Percentiles rank a stretch among this genome's conserved stretches.
These are phyloP conservation scores for Cubamyces lactineus DNA, from an alignment of 768 basidiomycete genomes.

Conservation along the genomic window DNA sequence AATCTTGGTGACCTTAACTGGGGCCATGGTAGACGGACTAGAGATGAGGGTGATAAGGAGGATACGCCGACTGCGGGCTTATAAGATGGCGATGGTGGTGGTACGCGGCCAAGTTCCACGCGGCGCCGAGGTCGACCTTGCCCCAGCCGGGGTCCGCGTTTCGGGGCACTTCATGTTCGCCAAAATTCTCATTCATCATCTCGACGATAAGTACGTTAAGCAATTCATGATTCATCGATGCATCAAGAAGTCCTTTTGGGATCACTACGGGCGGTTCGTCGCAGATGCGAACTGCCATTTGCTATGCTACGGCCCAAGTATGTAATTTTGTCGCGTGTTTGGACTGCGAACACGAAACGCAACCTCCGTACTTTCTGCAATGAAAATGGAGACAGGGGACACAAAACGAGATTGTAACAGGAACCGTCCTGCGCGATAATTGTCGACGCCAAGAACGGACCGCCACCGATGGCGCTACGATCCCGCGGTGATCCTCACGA, in stretches of 20 bases:
- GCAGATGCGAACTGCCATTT: neutral
- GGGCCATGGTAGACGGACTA: conserved; percentile 45
- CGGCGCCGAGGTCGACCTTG: conserved; percentile 4
- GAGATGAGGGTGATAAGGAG: conserved; percentile 26
- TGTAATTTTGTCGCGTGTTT: conserved; percentile 1
- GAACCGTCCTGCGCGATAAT: too few relatives aligned
- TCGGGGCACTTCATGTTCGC: conserved; percentile 9
- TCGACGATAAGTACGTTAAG: neutral
- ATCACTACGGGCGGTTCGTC: neutral
- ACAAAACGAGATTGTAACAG: too few relatives aligned
- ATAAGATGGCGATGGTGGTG: conserved; percentile 26
- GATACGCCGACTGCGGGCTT: conserved; percentile 11
- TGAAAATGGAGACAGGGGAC: neutral
- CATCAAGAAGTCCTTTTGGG: conserved; percentile 1
- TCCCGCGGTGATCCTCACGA: too few relatives aligned
- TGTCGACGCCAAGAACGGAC: too few relatives aligned
- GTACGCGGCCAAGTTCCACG: conserved; percentile 14
- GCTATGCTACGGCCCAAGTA: neutral
- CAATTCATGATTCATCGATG: neutral
- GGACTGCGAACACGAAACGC: neutral
- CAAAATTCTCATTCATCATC: conserved; percentile 11
- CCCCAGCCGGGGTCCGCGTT: conserved; percentile 10
- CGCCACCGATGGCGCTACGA: too few relatives aligned
- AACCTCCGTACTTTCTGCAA: neutral
- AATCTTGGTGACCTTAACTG: conserved; percentile 72